Base-by-base conservation (phyloP, 108 stramenopile genomes). In the Fragilariopsis cylindrus region DNA sequence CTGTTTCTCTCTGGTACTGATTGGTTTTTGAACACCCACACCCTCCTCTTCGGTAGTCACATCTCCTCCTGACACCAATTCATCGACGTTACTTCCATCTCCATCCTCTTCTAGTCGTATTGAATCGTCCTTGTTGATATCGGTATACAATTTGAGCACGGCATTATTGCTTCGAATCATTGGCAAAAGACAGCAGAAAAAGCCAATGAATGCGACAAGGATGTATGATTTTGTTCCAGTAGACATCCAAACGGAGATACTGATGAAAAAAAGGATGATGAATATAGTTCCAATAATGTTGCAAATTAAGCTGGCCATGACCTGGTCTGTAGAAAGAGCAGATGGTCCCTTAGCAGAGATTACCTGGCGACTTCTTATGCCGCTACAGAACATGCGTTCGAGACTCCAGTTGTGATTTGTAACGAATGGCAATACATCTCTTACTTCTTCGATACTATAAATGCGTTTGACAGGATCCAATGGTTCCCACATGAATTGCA, bases 331-430 rank as follows among this genome's bases (percentile, higher is more conserved):
- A 18, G 83, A 77, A 16, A 87, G 9, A 5, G 79, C 77, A 19
- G 72, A 68, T 18, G 80, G 72, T n/a, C 87, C 87, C 7, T 79
- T 39, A 9, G 79, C 60, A 63, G 6, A 45, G 13, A 63, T 44
- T 8, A 63, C 46, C 62, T 9, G 43, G 7, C 13, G 62, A 3
- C 16, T 8, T 7, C 62, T 44, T 41, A 3, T 11, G 43, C 43
- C 40, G 62, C 3, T 44, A 47, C 81, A 85, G 63, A 78, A 85
- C 43, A 81, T 55, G 2, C 56, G 60, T 49, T 81, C 81, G 4
- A 87, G 79, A 43, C 70, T 69, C 84, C 86, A 92, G 79, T 55
- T 72, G 39, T 72, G 41, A 2, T 48, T 48, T 0, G 90, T 90
- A 48, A 88, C 64, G 69, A 87, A 81, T 3, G 87, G 87, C 4